These are phyloP conservation scores for Astrephomene gubernaculifera DNA, from an alignment of 139 green algal genomes.

Conservation along the genomic window DNA sequence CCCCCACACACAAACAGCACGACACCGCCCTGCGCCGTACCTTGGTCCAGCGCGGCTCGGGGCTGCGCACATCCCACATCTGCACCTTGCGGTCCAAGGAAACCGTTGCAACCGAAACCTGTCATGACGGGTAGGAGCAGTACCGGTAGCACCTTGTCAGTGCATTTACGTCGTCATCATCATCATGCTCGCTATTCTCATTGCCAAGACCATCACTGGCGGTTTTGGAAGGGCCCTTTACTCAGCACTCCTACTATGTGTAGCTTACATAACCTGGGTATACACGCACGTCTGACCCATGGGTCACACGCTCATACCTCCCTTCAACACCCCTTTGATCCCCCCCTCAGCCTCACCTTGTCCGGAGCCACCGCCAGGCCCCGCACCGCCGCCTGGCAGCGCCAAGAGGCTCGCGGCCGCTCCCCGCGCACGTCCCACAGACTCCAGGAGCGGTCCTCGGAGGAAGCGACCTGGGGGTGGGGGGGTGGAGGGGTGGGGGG, in stretches of 20 bases:
- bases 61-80: slow-evolving; percentile 40
- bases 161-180: no score
- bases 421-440: slow-evolving; percentile 43
- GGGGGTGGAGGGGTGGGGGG: neutral
- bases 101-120: slow-evolving; percentile 48
- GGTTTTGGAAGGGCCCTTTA: no score
- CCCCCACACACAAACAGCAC: no score
- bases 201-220: no score
- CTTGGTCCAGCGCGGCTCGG: slow-evolving; percentile 29
- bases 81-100: slow-evolving; percentile 24
- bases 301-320: no score
- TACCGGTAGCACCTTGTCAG: no score
- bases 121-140: neutral
- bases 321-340: neutral
- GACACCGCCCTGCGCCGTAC: neutral
- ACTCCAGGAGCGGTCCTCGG: slow-evolving; percentile 47
- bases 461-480: neutral
- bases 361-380: slow-evolving; percentile 48
- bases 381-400: neutral
- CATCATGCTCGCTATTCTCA: no score
- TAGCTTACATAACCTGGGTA: no score
- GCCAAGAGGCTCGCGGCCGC: slow-evolving; percentile 41
- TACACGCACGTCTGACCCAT: no score
- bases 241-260: no score
- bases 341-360: slow-evolving; percentile 12